Evolutionary conservation across 2,329 filamentous ascomycete genomes (phyloP).

Genomic region (Monilinia laxa): DNA sequence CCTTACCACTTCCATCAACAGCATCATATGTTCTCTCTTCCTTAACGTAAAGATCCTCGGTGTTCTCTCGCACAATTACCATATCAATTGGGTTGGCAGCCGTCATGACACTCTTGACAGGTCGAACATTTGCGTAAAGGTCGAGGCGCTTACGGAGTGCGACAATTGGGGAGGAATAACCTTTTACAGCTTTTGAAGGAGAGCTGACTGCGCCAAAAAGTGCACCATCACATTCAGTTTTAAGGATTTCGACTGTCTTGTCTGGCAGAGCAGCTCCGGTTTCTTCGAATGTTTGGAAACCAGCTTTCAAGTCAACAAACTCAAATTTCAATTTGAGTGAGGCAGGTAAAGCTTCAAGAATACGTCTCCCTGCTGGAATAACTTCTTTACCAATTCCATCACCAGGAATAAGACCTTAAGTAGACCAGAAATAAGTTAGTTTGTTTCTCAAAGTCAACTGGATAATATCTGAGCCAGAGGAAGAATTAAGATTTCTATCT

Average conservation of each 20-base stretch:
- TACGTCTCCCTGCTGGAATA: conserved; percentile 86
- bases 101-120: conserved; percentile 79
- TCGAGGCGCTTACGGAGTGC: conserved; percentile 92
- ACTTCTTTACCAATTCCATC: conserved; percentile 99
- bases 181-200: conserved; percentile 82
- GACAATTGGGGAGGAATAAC: conserved; percentile 87
- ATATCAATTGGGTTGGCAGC: conserved; percentile 70
- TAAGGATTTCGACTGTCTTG: conserved; percentile 83
- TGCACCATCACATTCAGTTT: conserved; percentile 89
- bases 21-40: conserved; percentile 83
- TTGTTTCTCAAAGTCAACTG: not conserved
- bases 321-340: conserved; percentile 91
- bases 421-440: conserved; percentile 21
- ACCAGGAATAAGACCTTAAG: conserved; percentile 85
- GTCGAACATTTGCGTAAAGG: conserved; percentile 95
- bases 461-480: too few relatives aligned
- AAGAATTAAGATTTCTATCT: conserved; percentile 32
- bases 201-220: conserved; percentile 96
- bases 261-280: conserved; percentile 88
- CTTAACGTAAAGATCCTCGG: conserved; percentile 89
- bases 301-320: conserved; percentile 89
- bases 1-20: conserved; percentile 67
- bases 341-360: conserved; percentile 90
- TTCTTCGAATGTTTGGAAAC: conserved; percentile 89
- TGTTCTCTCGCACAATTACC: conserved; percentile 98